Conservation (phyloP, 2,329 filamentous ascomycete species). For the Arachnopeziza araneosa region DNA sequence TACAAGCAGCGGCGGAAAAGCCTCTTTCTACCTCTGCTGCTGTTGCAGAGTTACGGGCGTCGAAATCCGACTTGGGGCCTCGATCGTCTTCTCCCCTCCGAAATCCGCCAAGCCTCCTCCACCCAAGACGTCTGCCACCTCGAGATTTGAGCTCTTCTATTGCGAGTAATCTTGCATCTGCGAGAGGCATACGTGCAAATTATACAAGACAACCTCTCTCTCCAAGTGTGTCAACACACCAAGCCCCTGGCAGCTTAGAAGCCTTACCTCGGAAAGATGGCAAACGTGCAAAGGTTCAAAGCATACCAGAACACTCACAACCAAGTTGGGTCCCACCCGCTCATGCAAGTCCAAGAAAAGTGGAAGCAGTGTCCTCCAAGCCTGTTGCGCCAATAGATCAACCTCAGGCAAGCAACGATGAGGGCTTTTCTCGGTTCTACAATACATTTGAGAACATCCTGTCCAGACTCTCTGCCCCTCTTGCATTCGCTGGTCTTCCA, state of each 20-base stretch:
- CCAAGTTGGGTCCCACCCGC: conserved; percentile 48
- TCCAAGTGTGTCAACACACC: conserved; percentile 68
- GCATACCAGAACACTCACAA: conserved; percentile 47
- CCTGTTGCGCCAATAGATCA: conserved; percentile 24
- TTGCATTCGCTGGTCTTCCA: conserved; percentile 90
- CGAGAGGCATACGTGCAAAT: conserved; percentile 67
- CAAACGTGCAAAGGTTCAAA: conserved; percentile 46
- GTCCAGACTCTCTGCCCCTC: conserved; percentile 79
- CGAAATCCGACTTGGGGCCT: conserved; percentile 28
- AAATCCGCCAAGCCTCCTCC: conserved; percentile 23
- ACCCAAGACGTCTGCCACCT: conserved; percentile 40
- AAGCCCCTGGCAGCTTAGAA: conserved; percentile 65
- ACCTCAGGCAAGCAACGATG: conserved; percentile 44
- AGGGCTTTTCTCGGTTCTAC: conserved; percentile 87
- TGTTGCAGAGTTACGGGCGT: conserved; percentile 29
- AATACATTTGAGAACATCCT: conserved; percentile 85
- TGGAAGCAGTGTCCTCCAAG: conserved; percentile 28
- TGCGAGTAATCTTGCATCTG: conserved; percentile 80
- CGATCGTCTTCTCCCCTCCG: conserved; percentile 24
- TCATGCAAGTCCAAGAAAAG: conserved; percentile 26
- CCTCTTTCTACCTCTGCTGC: conserved; percentile 27
- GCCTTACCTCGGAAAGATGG: conserved; percentile 46
- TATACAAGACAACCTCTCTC: conserved; percentile 62
- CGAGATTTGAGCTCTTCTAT: conserved; percentile 77
- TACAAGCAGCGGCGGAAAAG: conserved; percentile 24